A percentile compares a stretch with the other conserved stretches of the same genome.
phyloP scores from a whole-genome alignment of 768 basidiomycete genomes.

The Pisolithus albus region DNA sequence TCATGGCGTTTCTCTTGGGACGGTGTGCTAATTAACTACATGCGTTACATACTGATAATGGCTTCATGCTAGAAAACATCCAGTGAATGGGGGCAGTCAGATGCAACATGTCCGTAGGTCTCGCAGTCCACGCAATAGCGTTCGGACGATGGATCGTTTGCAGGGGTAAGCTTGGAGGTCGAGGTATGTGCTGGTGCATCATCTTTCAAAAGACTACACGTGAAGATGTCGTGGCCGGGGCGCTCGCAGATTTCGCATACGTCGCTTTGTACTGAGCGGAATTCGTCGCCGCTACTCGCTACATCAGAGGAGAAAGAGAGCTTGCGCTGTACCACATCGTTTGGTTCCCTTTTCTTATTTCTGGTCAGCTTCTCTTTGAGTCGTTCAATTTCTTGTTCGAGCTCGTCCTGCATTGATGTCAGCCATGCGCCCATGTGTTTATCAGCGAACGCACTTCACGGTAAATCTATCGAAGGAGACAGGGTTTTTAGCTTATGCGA shows the following conservation, averaged over 20 bases:
- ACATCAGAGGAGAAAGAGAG: slow-evolving; percentile 18
- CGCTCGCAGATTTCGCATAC: slow-evolving; percentile 85
- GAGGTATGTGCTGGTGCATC: slow-evolving; percentile 31
- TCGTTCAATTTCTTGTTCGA: slow-evolving; percentile 77
- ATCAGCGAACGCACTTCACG: slow-evolving; percentile 50
- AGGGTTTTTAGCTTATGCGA: slow-evolving; percentile 2
- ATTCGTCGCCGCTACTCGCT: slow-evolving; percentile 18
- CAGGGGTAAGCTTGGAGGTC: slow-evolving; percentile 9
- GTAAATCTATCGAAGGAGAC: slow-evolving; percentile 53
- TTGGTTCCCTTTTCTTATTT: slow-evolving; percentile 46
- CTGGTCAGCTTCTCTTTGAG: slow-evolving; percentile 64
- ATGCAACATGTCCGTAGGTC: slow-evolving; percentile 65
- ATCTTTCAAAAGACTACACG: slow-evolving; percentile 67
- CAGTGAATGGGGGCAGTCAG: slow-evolving; percentile 76
- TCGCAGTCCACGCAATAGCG: slow-evolving; percentile 83
- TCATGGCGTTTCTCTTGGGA: too few relatives aligned
- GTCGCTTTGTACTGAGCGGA: slow-evolving; percentile 23
- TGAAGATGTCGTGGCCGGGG: slow-evolving; percentile 82
- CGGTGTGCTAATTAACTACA: too few relatives aligned
- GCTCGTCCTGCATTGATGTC: slow-evolving; percentile 54
- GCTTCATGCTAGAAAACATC: slow-evolving; percentile 64
- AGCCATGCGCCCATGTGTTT: slow-evolving; percentile 6
- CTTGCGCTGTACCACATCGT: slow-evolving; percentile 22
- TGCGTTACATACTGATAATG: neutral
- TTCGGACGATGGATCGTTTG: slow-evolving; percentile 22